phyloP scores from a whole-genome alignment of 306 rosid species.

The Vicia faba region DNA sequence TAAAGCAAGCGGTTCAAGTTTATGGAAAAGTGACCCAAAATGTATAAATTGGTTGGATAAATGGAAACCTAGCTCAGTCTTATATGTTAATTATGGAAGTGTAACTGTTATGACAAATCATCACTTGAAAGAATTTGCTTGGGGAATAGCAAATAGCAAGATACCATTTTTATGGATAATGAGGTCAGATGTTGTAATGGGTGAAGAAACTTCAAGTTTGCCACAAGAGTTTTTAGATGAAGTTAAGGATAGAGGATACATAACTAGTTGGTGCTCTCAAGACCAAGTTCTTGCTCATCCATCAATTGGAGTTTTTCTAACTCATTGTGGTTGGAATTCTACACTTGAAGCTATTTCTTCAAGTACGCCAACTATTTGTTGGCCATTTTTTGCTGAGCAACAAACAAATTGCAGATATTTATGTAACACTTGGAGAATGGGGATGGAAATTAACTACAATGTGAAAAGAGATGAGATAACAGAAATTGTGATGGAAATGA shows the following conservation, averaged over 20 bases:
- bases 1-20: slow-evolving; percentile 25
- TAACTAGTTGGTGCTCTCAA: slow-evolving; percentile 34
- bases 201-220: background rate
- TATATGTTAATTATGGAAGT: slow-evolving; percentile 38
- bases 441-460: slow-evolving; percentile 11
- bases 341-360: slow-evolving; percentile 16
- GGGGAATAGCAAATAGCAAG: slow-evolving; percentile 36
- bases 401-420: slow-evolving; percentile 32
- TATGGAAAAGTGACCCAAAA: slow-evolving; percentile 26
- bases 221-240: slow-evolving; percentile 29
- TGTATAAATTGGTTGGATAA: slow-evolving; percentile 24
- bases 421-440: slow-evolving; percentile 18
- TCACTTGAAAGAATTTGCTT: slow-evolving; percentile 31
- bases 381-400: slow-evolving; percentile 37
- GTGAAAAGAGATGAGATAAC: slow-evolving; percentile 20
- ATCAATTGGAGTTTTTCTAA: slow-evolving; percentile 18
- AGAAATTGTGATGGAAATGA: background rate
- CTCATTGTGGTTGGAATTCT: slow-evolving; percentile 38
- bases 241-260: slow-evolving; percentile 21
- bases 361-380: slow-evolving; percentile 23
- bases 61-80: slow-evolving; percentile 21
- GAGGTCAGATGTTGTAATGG: slow-evolving; percentile 16
- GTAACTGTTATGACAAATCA: slow-evolving; percentile 10
- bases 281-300: slow-evolving; percentile 30
- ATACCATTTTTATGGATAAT: slow-evolving; percentile 37